Evolutionary conservation across 1,284 basidiomycete species (phyloP).

Genomic region (Melampsora larici-populina): DNA sequence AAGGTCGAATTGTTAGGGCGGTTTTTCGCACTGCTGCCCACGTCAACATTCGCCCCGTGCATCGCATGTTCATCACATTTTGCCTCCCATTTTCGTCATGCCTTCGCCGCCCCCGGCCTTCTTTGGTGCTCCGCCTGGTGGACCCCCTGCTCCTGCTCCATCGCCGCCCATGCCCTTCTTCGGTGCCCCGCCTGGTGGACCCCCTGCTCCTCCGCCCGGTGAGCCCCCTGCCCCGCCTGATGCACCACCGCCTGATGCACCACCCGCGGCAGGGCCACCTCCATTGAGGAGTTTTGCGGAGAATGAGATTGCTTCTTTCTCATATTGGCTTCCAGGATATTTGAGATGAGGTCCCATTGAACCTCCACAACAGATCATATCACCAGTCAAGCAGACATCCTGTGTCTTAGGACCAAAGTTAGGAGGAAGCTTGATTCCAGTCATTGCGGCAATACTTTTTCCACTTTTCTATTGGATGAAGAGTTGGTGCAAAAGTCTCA

Average conservation of each 20-base stretch:
- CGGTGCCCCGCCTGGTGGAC: not conserved
- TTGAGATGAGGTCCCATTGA: not conserved
- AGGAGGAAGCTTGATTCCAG: conserved; percentile 2
- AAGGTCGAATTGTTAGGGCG: too few species aligned
- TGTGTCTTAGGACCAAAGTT: not conserved
- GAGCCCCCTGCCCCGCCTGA: not conserved
- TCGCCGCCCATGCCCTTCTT: not conserved
- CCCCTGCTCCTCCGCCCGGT: not conserved
- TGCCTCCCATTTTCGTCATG: too few species aligned
- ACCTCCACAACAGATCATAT: conserved; percentile 10
- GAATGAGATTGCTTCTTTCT: not conserved
- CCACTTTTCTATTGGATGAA: conserved; percentile 15
- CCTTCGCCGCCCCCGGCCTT: not conserved
- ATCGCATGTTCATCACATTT: too few species aligned
- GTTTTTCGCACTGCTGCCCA: too few species aligned
- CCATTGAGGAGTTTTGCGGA: not conserved
- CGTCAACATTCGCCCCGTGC: too few species aligned
- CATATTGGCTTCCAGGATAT: not conserved
- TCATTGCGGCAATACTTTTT: conserved; percentile 16
- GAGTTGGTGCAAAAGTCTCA: not conserved
- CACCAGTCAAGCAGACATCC: conserved; percentile 7
- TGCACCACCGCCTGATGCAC: not conserved
- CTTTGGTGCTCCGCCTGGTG: not conserved
- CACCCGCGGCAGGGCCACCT: not conserved
- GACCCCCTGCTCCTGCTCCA: not conserved